A percentile compares a stretch with the other conserved stretches of the same genome.
phyloP scores from a whole-genome alignment of 352 stramenopile genomes.

The Phytopythium mirpurense region DNA sequence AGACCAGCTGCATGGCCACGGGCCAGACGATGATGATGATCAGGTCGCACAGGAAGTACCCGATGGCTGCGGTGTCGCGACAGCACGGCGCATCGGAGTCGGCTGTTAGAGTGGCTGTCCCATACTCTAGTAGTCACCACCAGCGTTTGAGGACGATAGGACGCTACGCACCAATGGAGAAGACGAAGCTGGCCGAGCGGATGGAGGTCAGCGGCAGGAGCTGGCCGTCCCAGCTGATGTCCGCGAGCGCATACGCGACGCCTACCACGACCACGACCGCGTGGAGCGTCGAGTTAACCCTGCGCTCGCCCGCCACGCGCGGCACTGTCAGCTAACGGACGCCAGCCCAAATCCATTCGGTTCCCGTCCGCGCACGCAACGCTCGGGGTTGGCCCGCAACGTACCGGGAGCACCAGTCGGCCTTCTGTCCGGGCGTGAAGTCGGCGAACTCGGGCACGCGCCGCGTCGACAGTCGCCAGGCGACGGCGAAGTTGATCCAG shows the following conservation, averaged over 20 bases:
- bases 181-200: slow-evolving; percentile 69
- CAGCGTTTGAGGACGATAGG: no score
- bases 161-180: slow-evolving; percentile 55
- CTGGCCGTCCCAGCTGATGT: slow-evolving; percentile 53
- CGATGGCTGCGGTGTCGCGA: slow-evolving; percentile 40
- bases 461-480: slow-evolving; percentile 52
- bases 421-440: slow-evolving; percentile 66
- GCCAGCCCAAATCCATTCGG: neutral
- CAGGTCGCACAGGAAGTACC: slow-evolving; percentile 76
- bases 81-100: no score
- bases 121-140: no score
- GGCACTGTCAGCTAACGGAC: neutral
- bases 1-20: slow-evolving; percentile 70
- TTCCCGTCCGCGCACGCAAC: neutral
- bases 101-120: no score
- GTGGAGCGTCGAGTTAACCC: slow-evolving; percentile 80
- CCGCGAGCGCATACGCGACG: slow-evolving; percentile 54
- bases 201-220: slow-evolving; percentile 76
- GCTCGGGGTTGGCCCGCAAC: slow-evolving; percentile 4
- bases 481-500: slow-evolving; percentile 56
- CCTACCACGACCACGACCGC: slow-evolving; percentile 56
- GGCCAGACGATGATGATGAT: slow-evolving; percentile 79
- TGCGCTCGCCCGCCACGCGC: slow-evolving; percentile 12
- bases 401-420: slow-evolving; percentile 78
- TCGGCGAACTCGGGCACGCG: slow-evolving; percentile 50